Percentiles rank a stretch among this genome's conserved stretches.
phyloP scores from a whole-genome alignment of 352 stramenopile species.

The Phytopythium helicoides region DNA sequence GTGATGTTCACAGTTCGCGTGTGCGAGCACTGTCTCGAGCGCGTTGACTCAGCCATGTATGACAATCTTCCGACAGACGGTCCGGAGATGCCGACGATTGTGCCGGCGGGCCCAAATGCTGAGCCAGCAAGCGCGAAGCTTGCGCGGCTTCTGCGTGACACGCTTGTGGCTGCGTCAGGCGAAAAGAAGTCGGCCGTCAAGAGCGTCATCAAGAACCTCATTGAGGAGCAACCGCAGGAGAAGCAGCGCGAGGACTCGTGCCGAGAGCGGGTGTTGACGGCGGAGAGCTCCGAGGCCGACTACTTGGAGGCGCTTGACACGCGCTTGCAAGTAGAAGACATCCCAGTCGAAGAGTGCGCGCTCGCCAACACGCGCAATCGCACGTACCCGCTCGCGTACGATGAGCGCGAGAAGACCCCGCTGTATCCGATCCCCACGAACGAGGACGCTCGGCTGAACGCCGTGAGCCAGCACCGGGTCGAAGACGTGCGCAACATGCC shows the following conservation, averaged over 20 bases:
- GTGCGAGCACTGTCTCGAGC: conserved; percentile 32
- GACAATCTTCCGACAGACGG: conserved; percentile 20
- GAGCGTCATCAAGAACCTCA: conserved; percentile 37
- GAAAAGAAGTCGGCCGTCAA: conserved; percentile 26
- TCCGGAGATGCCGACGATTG: conserved; percentile 11
- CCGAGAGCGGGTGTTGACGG: conserved; percentile 10
- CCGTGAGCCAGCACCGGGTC: conserved; percentile 17
- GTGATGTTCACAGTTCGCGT: conserved; percentile 18
- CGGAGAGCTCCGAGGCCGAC: conserved; percentile 15
- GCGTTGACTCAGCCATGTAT: conserved; percentile 34
- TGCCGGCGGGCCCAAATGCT: conserved; percentile 12
- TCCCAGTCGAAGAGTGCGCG: conserved; percentile 21
- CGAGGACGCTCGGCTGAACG: conserved; percentile 30
- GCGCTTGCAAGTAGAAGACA: conserved; percentile 13
- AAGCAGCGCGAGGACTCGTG: neutral
- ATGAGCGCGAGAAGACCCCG: conserved; percentile 12
- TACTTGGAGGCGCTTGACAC: conserved; percentile 21
- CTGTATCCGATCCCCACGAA: conserved; percentile 25
- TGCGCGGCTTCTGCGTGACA: conserved; percentile 28
- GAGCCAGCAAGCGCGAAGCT: conserved; percentile 18
- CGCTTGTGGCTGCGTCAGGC: conserved; percentile 19
- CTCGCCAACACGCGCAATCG: conserved; percentile 25
- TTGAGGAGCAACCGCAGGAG: conserved; percentile 20
- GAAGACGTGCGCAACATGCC: conserved; percentile 31
- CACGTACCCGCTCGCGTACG: conserved; percentile 33